Conservation (phyloP, 192 early-diverging fungal genomes). For the Coemansia sp. region DNA sequence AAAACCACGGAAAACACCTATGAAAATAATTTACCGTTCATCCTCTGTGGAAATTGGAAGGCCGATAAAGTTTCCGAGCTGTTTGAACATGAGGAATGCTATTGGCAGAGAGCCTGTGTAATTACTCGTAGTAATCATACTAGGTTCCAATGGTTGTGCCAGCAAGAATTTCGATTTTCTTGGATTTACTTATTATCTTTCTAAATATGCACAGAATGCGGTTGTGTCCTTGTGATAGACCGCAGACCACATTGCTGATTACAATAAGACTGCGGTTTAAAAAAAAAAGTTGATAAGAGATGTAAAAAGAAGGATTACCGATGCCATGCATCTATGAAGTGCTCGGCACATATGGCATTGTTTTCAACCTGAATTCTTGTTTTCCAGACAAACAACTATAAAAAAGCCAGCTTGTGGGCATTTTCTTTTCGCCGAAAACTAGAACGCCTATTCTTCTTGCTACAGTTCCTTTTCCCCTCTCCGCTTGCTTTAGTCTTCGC, state of each 20-base stretch:
- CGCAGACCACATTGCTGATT: neutral
- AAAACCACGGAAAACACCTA: neutral
- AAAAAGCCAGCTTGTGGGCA: neutral
- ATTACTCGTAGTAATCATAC: too few relatives aligned
- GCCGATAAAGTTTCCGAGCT: neutral
- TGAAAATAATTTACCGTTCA: neutral
- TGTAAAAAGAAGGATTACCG: neutral
- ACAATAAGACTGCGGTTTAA: neutral
- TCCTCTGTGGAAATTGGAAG: neutral
- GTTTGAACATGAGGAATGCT: neutral
- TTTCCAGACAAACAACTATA: constrained; percentile 1
- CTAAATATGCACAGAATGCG: neutral
- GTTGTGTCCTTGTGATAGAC: neutral
- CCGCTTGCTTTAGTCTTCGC: neutral
- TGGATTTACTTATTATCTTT: neutral
- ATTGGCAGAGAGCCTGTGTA: neutral
- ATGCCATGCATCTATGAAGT: neutral
- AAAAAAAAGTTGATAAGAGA: neutral
- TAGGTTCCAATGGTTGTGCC: too few relatives aligned
- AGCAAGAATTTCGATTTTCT: neutral
- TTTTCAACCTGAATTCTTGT: neutral
- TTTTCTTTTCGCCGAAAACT: neutral
- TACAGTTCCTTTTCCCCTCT: neutral
- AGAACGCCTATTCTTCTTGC: neutral
- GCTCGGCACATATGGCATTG: neutral